These are phyloP conservation scores for Phyllosticta citrichinensis DNA, from an alignment of 2,329 filamentous ascomycete species.

Conservation along the genomic window DNA sequence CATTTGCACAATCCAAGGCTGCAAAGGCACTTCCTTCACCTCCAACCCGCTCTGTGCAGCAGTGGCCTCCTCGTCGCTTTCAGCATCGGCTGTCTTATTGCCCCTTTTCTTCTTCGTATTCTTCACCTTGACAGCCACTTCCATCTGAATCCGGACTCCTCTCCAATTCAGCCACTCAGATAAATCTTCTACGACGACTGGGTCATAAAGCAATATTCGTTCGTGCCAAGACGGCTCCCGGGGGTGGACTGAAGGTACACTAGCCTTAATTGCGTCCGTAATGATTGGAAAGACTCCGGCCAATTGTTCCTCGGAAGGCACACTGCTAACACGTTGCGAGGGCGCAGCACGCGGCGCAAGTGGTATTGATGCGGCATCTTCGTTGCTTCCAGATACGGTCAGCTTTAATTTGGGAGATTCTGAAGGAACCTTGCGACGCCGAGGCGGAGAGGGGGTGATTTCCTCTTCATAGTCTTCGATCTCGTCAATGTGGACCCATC, in stretches of 20 bases:
- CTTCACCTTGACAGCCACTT: constrained; percentile 31
- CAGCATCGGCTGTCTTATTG: constrained; percentile 44
- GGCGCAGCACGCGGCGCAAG: background rate
- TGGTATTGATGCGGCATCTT: background rate
- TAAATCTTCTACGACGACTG: constrained; percentile 78
- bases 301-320: background rate
- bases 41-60: constrained; percentile 15
- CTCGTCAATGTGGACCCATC: constrained; percentile 26
- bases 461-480: constrained; percentile 29
- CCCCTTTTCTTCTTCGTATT: background rate
- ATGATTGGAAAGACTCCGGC: constrained; percentile 36
- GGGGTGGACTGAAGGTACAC: constrained; percentile 30
- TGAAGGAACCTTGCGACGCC: constrained; percentile 11
- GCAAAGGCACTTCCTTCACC: constrained; percentile 18
- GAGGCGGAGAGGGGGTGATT: constrained; percentile 26
- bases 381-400: background rate
- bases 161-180: constrained; percentile 64
- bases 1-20: constrained; percentile 56
- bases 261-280: constrained; percentile 36
- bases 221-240: constrained; percentile 65
- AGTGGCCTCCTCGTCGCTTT: constrained; percentile 27
- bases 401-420: constrained; percentile 14
- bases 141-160: constrained; percentile 38
- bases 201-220: constrained; percentile 89
- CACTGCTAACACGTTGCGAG: background rate